Conservation (phyloP, 768 basidiomycete genomes). For the Coprinellus aureogranulatus region DNA sequence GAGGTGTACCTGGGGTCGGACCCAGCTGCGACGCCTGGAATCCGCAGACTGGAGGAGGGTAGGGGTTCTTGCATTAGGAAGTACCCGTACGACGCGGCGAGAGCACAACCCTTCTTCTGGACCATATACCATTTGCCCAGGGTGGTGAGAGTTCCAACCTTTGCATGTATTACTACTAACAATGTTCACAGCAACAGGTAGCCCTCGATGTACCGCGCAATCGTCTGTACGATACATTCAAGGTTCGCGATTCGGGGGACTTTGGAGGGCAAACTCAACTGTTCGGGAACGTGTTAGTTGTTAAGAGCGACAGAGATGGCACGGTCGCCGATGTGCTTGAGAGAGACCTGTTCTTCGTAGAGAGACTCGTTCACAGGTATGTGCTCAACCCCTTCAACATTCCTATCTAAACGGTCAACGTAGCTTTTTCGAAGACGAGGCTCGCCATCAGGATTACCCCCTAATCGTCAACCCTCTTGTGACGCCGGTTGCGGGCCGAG, state of each 20-base stretch:
- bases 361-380: neutral
- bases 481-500: neutral
- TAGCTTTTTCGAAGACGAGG: neutral
- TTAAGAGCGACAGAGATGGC: neutral
- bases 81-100: neutral
- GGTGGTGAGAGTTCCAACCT: neutral
- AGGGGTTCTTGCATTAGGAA: neutral
- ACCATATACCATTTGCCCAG: neutral
- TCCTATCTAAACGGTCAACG: neutral
- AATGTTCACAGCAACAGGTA: neutral
- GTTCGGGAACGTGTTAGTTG: neutral
- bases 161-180: neutral
- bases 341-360: neutral
- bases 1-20: neutral
- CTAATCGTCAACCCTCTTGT: neutral
- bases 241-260: neutral
- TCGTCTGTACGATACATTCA: neutral
- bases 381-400: neutral
- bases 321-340: neutral
- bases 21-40: neutral
- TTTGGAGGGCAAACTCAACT: too few species aligned
- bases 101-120: neutral
- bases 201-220: neutral
- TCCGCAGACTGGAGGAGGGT: neutral
- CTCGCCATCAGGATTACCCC: neutral